These are phyloP conservation scores for Trypanosoma rangeli DNA, from an alignment of 208 protist genomes.

Conservation along the genomic window DNA sequence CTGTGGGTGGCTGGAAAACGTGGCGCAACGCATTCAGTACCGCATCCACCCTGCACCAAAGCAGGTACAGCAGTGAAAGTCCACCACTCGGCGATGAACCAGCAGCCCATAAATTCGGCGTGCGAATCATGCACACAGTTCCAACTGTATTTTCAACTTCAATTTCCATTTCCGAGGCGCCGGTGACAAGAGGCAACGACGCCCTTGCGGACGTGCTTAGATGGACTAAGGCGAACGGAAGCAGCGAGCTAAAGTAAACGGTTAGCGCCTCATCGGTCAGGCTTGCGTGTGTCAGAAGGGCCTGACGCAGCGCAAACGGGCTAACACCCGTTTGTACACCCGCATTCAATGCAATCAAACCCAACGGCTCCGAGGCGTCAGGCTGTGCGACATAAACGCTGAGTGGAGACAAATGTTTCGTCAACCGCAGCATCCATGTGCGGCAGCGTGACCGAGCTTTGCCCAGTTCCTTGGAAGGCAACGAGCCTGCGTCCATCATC, in stretches of 20 bases:
- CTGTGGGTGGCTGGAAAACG: conserved; percentile 30
- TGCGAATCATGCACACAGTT: conserved; percentile 17
- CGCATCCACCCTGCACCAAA: conserved; percentile 18
- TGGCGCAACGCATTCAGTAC: conserved; percentile 17
- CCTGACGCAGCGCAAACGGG: conserved; percentile 39
- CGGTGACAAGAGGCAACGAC: not conserved
- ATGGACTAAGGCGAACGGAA: conserved; percentile 32
- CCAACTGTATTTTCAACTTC: not conserved
- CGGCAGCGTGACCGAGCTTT: conserved; percentile 25
- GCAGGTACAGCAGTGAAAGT: conserved; percentile 22
- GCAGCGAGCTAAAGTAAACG: conserved; percentile 23
- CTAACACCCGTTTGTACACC: conserved; percentile 50
- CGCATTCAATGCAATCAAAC: conserved; percentile 63
- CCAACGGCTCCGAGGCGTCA: conserved; percentile 13
- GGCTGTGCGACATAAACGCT: conserved; percentile 1
- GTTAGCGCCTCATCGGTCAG: conserved; percentile 15
- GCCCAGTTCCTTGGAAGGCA: conserved; percentile 12
- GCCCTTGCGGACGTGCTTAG: not conserved
- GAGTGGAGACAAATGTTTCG: conserved; percentile 20
- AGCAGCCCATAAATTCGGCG: conserved; percentile 19
- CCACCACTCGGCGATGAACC: conserved; percentile 14
- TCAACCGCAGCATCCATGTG: conserved; percentile 24
- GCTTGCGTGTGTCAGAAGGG: conserved; percentile 22
- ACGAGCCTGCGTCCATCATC: not conserved
- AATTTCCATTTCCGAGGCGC: not conserved